phyloP scores from a whole-genome alignment of 2,329 filamentous ascomycete genomes.

The Fusarium fracticaudum region DNA sequence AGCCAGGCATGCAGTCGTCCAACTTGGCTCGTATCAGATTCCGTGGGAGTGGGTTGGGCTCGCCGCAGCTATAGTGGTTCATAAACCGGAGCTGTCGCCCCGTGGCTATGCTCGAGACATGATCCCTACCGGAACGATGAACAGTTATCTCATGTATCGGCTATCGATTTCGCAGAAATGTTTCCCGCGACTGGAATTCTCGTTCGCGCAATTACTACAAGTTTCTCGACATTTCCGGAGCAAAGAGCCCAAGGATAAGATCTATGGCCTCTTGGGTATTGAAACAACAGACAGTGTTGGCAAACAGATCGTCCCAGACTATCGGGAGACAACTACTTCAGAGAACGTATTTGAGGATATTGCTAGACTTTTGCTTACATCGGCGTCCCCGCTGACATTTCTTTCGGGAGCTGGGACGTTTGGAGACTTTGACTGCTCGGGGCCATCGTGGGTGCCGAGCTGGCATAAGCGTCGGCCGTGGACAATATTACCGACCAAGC shows the following conservation, averaged over 20 bases:
- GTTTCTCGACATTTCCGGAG: accelerated
- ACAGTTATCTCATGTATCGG: not conserved
- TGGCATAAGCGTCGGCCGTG: not conserved
- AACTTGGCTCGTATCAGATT: not conserved
- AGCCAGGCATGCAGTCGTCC: accelerated
- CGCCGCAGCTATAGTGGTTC: not conserved
- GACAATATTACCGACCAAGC: not conserved
- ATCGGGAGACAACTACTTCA: accelerated
- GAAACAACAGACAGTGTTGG: accelerated
- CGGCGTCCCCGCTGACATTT: accelerated
- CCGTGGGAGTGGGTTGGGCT: not conserved
- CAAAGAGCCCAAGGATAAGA: not conserved
- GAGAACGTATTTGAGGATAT: not conserved
- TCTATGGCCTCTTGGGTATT: accelerated
- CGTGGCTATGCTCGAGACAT: accelerated
- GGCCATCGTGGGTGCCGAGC: not conserved
- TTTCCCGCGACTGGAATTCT: not conserved
- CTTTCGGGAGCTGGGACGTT: not conserved
- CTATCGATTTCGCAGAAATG: accelerated
- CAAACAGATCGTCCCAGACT: not conserved
- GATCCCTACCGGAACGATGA: not conserved
- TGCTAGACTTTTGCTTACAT: accelerated
- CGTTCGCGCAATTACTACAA: accelerated
- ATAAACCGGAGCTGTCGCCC: accelerated
- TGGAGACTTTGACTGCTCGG: accelerated